These are phyloP conservation scores for Psilocybe tampanensis DNA, from an alignment of 768 basidiomycete species.

Conservation along the genomic window DNA sequence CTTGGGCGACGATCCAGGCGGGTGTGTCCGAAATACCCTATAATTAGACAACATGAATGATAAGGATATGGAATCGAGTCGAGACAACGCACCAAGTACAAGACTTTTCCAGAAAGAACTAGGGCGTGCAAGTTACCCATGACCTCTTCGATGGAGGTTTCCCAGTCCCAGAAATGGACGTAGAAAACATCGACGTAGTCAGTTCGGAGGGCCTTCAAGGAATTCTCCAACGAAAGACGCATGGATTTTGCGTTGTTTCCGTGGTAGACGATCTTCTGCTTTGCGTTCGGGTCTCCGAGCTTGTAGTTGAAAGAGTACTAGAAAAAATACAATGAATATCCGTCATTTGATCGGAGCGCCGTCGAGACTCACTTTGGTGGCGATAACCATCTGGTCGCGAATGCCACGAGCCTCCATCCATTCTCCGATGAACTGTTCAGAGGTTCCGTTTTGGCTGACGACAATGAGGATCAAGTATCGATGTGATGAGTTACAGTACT, in stretches of 20 bases:
- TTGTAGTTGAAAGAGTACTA: slow-evolving; percentile 37
- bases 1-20: slow-evolving; percentile 50
- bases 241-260: slow-evolving; percentile 45
- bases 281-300: slow-evolving; percentile 21
- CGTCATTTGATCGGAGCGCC: neutral
- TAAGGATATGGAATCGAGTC: neutral
- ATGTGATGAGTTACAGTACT: neutral
- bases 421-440: slow-evolving; percentile 55
- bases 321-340: neutral
- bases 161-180: slow-evolving; percentile 55
- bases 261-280: slow-evolving; percentile 9
- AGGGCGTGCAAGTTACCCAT: slow-evolving; percentile 54
- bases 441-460: slow-evolving; percentile 53
- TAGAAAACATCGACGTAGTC: slow-evolving; percentile 51
- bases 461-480: neutral
- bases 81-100: slow-evolving; percentile 35
- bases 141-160: slow-evolving; percentile 55
- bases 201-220: slow-evolving; percentile 48
- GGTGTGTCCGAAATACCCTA: slow-evolving; percentile 46
- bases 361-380: slow-evolving; percentile 40
- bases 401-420: slow-evolving; percentile 50
- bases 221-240: slow-evolving; percentile 41
- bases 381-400: slow-evolving; percentile 51
- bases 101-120: slow-evolving; percentile 53
- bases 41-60: neutral